phyloP scores from a whole-genome alignment of 768 basidiomycete species.

The Rhodotorula toruloides region DNA sequence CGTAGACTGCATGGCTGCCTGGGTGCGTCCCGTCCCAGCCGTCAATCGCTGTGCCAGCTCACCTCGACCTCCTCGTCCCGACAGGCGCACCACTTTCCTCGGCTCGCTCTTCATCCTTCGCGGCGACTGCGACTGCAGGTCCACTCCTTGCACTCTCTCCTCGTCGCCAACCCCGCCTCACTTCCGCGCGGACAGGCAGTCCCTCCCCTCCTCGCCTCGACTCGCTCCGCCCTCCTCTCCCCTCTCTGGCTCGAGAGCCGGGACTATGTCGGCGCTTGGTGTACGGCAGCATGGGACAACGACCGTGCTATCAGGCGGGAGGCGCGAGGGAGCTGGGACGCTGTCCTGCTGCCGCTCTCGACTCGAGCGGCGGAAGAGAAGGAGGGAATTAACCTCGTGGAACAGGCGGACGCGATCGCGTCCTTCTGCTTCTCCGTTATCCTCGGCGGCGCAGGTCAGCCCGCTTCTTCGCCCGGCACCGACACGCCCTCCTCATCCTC shows the following conservation, averaged over 20 bases:
- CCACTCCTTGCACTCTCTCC: conserved; percentile 59
- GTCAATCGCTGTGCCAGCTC: neutral
- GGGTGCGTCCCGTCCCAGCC: conserved; percentile 58
- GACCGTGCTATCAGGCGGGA: conserved; percentile 59
- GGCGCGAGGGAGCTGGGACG: conserved; percentile 46
- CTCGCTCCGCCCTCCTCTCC: conserved; percentile 55
- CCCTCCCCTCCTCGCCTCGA: conserved; percentile 47
- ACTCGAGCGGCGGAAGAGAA: neutral
- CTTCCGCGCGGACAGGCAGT: conserved; percentile 47
- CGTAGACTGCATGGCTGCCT: conserved; percentile 73
- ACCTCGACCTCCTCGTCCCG: neutral
- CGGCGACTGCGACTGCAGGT: conserved; percentile 65
- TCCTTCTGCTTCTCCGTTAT: conserved; percentile 22
- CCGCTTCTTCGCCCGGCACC: neutral
- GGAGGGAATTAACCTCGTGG: conserved; percentile 17
- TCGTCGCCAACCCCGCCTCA: conserved; percentile 54
- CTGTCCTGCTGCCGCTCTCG: neutral
- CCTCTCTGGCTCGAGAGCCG: conserved; percentile 53
- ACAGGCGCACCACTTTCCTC: conserved; percentile 82
- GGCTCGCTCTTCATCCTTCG: conserved; percentile 72
- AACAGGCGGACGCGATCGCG: conserved; percentile 23
- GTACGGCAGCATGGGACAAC: conserved; percentile 63
- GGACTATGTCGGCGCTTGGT: conserved; percentile 67
- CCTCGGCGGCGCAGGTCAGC: neutral
- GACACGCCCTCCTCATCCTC: neutral